These are phyloP conservation scores for Tulasnella sp. DNA, from an alignment of 768 basidiomycete genomes.

Conservation along the genomic window DNA sequence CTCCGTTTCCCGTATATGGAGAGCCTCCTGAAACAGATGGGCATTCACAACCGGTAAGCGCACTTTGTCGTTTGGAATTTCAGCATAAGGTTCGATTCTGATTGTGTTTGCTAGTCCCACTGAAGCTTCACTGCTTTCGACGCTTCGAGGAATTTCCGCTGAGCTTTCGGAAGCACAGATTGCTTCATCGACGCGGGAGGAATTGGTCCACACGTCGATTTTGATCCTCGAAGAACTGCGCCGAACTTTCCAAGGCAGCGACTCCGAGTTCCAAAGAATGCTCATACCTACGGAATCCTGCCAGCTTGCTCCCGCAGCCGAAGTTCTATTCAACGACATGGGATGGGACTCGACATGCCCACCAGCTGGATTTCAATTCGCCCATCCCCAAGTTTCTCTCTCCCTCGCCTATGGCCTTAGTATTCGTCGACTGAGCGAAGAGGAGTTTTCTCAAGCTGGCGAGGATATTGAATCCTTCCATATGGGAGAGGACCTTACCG, in stretches of 20 bases:
- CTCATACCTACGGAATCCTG: neutral
- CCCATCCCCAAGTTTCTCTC: constrained; percentile 17
- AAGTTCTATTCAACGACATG: constrained; percentile 22
- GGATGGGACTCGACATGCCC: neutral
- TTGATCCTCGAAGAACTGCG: neutral
- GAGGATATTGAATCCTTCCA: constrained; percentile 46
- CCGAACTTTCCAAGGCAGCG: neutral
- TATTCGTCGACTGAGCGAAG: constrained; percentile 38
- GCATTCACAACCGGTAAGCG: neutral
- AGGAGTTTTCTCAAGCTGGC: constrained; percentile 31
- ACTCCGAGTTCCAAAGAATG: neutral
- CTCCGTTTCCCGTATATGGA: neutral
- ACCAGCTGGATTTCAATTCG: neutral
- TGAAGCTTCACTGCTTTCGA: neutral
- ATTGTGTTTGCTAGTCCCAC: neutral
- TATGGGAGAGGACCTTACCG: constrained; percentile 52
- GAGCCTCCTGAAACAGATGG: neutral
- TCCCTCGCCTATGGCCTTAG: constrained; percentile 34
- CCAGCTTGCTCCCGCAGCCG: neutral
- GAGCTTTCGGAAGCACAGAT: neutral
- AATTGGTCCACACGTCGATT: neutral
- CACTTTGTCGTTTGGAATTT: neutral
- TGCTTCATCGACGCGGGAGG: neutral
- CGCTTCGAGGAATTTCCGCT: neutral
- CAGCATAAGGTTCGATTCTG: no score